These are phyloP conservation scores for Wakefieldia striispora DNA, from an alignment of 768 basidiomycete species.

Conservation along the genomic window DNA sequence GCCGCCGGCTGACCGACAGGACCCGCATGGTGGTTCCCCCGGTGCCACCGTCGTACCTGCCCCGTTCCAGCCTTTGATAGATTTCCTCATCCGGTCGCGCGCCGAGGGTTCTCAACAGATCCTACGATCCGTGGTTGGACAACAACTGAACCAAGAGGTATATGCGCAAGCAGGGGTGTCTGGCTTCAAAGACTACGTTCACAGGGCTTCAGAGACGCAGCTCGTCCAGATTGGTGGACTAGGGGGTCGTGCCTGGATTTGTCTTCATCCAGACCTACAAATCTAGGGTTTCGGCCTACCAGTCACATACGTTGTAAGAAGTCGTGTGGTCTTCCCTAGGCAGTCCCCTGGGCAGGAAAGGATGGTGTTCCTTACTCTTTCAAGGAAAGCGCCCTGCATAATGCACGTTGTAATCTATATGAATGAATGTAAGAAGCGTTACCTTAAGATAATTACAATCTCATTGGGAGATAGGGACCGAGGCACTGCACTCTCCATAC, in stretches of 20 bases:
- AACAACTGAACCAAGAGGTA: conserved; percentile 29
- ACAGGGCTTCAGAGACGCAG: conserved; percentile 36
- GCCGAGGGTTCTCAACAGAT: conserved; percentile 32
- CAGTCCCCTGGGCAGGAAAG: no score
- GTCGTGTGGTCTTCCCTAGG: no score
- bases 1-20: neutral
- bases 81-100: conserved; percentile 31
- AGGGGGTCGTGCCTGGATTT: conserved; percentile 37
- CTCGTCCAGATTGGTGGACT: conserved; percentile 42
- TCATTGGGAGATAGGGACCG: neutral
- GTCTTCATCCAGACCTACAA: conserved; percentile 25
- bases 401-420: conserved; percentile 10
- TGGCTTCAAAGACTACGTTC: conserved; percentile 41
- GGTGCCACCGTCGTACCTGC: conserved; percentile 4
- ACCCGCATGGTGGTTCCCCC: neutral
- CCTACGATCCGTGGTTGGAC: conserved; percentile 39
- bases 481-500: neutral
- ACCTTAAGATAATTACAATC: neutral
- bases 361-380: conserved; percentile 1
- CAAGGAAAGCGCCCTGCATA: conserved; percentile 6
- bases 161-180: conserved; percentile 41
- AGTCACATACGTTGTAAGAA: neutral
- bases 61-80: conserved; percentile 32
- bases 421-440: conserved; percentile 13
- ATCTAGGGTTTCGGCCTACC: conserved; percentile 5